Conservation (phyloP, 2,329 filamentous ascomycete genomes). For the Aspergillus vadensis region DNA sequence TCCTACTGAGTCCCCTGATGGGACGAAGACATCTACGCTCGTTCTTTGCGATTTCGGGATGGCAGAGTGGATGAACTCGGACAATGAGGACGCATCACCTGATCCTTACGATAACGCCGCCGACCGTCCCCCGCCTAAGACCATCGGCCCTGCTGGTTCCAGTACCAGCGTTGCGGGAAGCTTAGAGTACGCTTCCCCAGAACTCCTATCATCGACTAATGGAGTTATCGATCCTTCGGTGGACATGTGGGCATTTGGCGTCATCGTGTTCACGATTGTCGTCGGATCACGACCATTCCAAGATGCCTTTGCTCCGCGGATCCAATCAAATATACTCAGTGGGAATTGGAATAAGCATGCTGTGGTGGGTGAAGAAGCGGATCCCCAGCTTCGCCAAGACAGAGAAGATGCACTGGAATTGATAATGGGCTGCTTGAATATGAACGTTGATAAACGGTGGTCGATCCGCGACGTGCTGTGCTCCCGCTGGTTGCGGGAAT, state of each 20-base stretch:
- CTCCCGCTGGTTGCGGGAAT: conserved; percentile 56
- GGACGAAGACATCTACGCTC: conserved; percentile 56
- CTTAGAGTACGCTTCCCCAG: conserved; percentile 56
- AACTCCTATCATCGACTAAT: conserved; percentile 44
- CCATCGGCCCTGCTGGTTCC: conserved; percentile 58
- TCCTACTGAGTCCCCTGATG: conserved; percentile 51
- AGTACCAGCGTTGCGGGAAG: conserved; percentile 63
- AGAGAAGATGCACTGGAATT: conserved; percentile 57
- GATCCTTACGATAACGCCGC: conserved; percentile 51
- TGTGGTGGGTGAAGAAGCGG: conserved; percentile 48
- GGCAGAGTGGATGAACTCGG: conserved; percentile 65
- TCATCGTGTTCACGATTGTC: conserved; percentile 62
- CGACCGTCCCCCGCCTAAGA: conserved; percentile 51
- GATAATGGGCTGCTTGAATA: conserved; percentile 61
- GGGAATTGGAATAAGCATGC: conserved; percentile 60
- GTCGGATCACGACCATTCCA: conserved; percentile 65
- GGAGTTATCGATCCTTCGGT: conserved; percentile 54
- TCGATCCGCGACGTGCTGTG: conserved; percentile 58
- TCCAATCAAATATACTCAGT: conserved; percentile 60
- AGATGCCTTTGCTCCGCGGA: conserved; percentile 60
- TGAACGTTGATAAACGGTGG: conserved; percentile 58
- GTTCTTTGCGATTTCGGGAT: conserved; percentile 70
- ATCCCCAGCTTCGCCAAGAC: conserved; percentile 42
- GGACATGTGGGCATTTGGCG: conserved; percentile 69
- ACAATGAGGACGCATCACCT: conserved; percentile 53